phyloP scores from a whole-genome alignment of 768 basidiomycete genomes.

The Rhodotorula toruloides region DNA sequence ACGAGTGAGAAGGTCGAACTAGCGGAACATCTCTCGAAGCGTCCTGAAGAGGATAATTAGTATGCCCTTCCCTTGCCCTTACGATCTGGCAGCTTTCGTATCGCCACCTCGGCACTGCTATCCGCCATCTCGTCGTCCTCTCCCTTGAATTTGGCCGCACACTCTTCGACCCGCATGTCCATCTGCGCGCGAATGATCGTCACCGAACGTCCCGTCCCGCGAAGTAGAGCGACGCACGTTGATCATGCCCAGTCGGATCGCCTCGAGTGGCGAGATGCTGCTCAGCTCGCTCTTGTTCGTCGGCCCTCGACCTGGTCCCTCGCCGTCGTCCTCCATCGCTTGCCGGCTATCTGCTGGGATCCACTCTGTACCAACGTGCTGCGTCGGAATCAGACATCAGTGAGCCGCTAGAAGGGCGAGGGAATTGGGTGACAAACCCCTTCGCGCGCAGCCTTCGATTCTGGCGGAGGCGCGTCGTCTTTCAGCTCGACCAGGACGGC shows the following conservation, averaged over 20 bases:
- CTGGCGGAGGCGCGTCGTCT: conserved; percentile 16
- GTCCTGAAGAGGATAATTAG: background rate
- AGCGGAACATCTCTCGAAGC: too few species aligned
- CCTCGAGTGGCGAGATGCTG: conserved; percentile 20
- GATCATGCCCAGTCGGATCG: conserved; percentile 24
- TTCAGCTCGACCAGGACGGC: conserved; percentile 34
- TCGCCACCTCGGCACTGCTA: conserved; percentile 16
- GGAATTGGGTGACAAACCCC: background rate
- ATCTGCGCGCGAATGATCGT: background rate
- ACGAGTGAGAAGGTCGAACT: too few species aligned
- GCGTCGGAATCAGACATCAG: background rate
- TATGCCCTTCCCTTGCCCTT: conserved; percentile 29
- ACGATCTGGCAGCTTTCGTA: background rate
- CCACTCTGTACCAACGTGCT: conserved; percentile 19
- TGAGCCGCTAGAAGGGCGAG: rapidly evolving
- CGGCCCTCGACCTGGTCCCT: conserved; percentile 2
- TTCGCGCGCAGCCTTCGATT: conserved; percentile 14
- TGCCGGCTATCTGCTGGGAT: conserved; percentile 19
- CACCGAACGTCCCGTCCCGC: too few species aligned
- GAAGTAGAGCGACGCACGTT: conserved; percentile 13
- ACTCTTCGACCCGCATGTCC: conserved; percentile 32
- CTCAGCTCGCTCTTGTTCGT: conserved; percentile 3
- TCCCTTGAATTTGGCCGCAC: conserved; percentile 14
- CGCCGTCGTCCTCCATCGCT: conserved; percentile 5
- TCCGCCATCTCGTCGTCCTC: background rate